A percentile compares a stretch with the other conserved stretches of the same genome.
These are phyloP conservation scores for Funneliformis caledonium DNA, from an alignment of 371 early-diverging fungal species.

Conservation along the genomic window DNA sequence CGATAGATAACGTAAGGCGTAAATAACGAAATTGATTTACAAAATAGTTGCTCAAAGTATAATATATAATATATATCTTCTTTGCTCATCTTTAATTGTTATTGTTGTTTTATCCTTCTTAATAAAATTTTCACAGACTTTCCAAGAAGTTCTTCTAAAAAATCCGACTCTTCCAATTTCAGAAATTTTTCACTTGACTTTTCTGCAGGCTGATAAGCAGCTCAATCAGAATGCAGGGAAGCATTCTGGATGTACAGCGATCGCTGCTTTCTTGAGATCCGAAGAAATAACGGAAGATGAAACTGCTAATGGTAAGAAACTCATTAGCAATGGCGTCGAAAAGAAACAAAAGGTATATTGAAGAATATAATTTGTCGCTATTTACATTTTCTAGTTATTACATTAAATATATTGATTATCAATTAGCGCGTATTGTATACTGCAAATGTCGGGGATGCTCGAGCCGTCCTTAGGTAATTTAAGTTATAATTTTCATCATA, in stretches of 20 bases:
- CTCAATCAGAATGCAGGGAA: conserved; percentile 73
- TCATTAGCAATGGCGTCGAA: conserved; percentile 37
- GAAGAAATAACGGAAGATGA: conserved; percentile 48
- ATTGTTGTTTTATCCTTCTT: neutral
- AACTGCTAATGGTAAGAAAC: conserved; percentile 9
- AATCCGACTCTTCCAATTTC: conserved; percentile 64
- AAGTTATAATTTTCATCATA: neutral
- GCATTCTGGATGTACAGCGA: conserved; percentile 92
- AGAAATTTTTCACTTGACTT: conserved; percentile 84
- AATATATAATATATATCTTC: neutral
- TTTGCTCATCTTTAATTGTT: neutral
- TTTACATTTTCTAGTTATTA: conserved; percentile 25
- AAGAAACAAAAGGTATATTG: conserved; percentile 49
- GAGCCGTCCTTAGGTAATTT: conserved; percentile 84
- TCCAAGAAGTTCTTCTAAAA: conserved; percentile 57
- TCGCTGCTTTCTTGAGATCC: conserved; percentile 76
- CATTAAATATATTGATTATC: neutral
- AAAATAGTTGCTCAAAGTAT: neutral
- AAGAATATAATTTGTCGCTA: neutral
- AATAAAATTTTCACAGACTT: conserved; percentile 53
- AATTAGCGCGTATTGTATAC: conserved; percentile 83
- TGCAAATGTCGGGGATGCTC: conserved; percentile 96
- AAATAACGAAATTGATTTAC: neutral
- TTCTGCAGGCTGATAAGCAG: conserved; percentile 81
- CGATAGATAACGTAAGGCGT: neutral